phyloP scores from a whole-genome alignment of 2,329 filamentous ascomycete species.

The Lojkania enalia region DNA sequence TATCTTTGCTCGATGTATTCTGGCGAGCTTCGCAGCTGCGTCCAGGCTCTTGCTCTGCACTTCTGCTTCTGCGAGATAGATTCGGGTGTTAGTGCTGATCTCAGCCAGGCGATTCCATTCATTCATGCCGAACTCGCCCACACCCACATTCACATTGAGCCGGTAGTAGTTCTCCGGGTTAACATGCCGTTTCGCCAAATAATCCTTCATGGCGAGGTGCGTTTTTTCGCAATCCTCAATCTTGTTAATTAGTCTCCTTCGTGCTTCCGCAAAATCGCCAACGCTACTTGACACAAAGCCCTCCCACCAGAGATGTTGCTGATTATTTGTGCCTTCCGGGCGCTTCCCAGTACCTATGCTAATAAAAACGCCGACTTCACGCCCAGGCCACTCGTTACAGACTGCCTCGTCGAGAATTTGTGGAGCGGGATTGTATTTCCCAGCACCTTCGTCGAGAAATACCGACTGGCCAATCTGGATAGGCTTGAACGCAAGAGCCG shows the following conservation, averaged over 20 bases:
- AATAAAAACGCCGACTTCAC: conserved; percentile 88
- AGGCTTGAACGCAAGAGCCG: conserved; percentile 92
- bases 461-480: conserved; percentile 90
- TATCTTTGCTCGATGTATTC: conserved; percentile 76
- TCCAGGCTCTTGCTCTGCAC: conserved; percentile 78
- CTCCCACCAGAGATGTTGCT: conserved; percentile 84
- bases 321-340: conserved; percentile 69
- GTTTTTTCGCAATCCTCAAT: conserved; percentile 94
- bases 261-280: conserved; percentile 88
- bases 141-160: conserved; percentile 94
- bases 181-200: conserved; percentile 75
- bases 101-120: conserved; percentile 94
- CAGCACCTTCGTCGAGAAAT: conserved; percentile 90
- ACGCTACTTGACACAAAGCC: conserved; percentile 72
- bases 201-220: conserved; percentile 83
- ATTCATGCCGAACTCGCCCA: conserved; percentile 98
- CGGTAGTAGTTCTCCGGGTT: conserved; percentile 91
- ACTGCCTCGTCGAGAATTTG: conserved; percentile 86
- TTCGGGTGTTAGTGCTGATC: conserved; percentile 88
- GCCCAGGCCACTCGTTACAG: conserved; percentile 91
- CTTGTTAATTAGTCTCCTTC: conserved; percentile 80
- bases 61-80: conserved; percentile 73
- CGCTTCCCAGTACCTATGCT: conserved; percentile 94
- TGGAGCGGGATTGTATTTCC: conserved; percentile 89
- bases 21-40: conserved; percentile 78